Percentiles rank a stretch among this genome's conserved stretches.
These are phyloP conservation scores for Aspergillus ibericus DNA, from an alignment of 2,329 filamentous ascomycete species.

Conservation along the genomic window DNA sequence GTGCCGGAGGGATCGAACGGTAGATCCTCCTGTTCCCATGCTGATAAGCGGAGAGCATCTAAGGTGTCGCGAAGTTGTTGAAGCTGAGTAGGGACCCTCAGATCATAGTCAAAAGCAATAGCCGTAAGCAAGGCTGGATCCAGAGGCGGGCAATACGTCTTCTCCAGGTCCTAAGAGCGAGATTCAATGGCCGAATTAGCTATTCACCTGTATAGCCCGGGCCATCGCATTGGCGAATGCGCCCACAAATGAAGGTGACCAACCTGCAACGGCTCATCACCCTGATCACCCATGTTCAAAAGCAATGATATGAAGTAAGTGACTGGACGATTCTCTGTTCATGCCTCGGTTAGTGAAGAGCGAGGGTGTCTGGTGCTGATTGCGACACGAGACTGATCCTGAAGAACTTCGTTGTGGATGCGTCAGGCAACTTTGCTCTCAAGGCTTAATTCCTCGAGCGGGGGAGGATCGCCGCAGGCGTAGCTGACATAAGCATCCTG, in stretches of 20 bases:
- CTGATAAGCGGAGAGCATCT: conserved; percentile 64
- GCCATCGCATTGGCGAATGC: background rate
- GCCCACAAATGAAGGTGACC: conserved; percentile 4
- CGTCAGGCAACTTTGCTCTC: background rate
- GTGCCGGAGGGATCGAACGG: conserved; percentile 78
- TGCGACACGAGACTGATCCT: background rate
- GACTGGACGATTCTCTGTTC: conserved; percentile 14
- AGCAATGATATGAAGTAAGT: conserved; percentile 16
- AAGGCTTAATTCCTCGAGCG: too few relatives aligned
- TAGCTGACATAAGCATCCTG: background rate
- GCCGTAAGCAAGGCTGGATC: conserved; percentile 77
- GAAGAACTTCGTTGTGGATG: background rate
- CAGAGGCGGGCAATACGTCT: conserved; percentile 70
- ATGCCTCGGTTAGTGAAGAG: conserved; percentile 14
- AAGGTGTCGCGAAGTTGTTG: conserved; percentile 60
- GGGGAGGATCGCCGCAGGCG: too few relatives aligned
- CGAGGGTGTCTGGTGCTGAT: background rate
- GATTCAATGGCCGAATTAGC: background rate
- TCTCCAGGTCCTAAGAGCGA: conserved; percentile 50
- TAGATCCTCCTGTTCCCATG: conserved; percentile 65
- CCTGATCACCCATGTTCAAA: conserved; percentile 27
- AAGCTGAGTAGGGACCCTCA: conserved; percentile 55
- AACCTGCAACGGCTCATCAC: conserved; percentile 15
- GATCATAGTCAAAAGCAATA: conserved; percentile 72
- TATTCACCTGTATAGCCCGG: background rate